These are phyloP conservation scores for Ophiostoma piceae DNA, from an alignment of 2,329 filamentous ascomycete genomes.

Conservation along the genomic window DNA sequence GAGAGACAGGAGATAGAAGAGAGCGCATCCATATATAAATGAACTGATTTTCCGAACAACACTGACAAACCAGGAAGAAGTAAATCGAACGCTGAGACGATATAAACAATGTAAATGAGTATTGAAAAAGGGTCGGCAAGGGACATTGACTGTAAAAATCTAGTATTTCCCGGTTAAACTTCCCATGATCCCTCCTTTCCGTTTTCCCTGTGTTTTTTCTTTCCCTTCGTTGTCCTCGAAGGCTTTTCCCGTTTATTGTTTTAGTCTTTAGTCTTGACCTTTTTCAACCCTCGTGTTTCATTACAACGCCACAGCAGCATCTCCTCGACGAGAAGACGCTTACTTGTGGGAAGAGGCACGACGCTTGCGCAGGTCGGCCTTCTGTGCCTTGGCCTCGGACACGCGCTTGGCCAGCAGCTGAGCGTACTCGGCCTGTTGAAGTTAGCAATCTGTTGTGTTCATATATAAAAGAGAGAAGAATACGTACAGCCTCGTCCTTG, in stretches of 20 bases:
- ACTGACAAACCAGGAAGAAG: not conserved
- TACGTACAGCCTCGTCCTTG: constrained; percentile 94
- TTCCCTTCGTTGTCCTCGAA: not conserved
- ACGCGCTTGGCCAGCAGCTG: constrained; percentile 96
- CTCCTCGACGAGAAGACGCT: constrained; percentile 28
- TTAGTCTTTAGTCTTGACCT: not conserved
- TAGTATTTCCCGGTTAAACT: not conserved
- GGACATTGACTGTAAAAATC: not conserved
- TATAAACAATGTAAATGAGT: not conserved
- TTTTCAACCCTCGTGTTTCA: not conserved
- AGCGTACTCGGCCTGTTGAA: constrained; percentile 82
- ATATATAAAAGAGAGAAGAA: no score
- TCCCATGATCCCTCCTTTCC: not conserved
- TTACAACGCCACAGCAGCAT: not conserved
- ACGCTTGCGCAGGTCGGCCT: constrained; percentile 93
- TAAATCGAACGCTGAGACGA: not conserved
- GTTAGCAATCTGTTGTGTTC: not conserved
- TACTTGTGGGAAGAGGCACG: constrained; percentile 93
- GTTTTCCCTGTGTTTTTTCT: not conserved
- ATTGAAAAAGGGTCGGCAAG: constrained; percentile 4
- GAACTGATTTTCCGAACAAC: constrained; percentile 6
- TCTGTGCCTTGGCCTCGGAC: constrained; percentile 88
- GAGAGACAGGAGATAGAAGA: not conserved
- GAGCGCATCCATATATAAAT: not conserved
- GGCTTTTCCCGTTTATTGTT: no score